A percentile compares a stretch with the other conserved stretches of the same genome.
Evolutionary conservation across 768 basidiomycete species (phyloP).

Genomic region (Boletus rubroflammeus): DNA sequence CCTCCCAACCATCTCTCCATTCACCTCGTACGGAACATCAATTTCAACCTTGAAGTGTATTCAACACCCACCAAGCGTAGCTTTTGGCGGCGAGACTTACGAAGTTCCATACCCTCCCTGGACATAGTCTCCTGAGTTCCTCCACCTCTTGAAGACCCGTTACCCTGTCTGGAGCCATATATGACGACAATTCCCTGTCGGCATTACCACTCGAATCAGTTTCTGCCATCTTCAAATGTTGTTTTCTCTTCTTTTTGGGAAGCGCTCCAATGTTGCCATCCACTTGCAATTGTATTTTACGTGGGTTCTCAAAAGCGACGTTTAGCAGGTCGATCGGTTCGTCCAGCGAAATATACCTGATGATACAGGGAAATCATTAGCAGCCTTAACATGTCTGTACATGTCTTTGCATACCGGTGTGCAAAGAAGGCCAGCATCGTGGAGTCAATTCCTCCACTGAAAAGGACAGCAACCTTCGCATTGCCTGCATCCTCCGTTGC

Average conservation of each 20-base stretch:
- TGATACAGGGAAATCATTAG: constrained; percentile 1
- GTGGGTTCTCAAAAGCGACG: constrained; percentile 95
- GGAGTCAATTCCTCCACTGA: constrained; percentile 96
- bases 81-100: constrained; percentile 39
- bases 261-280: constrained; percentile 45
- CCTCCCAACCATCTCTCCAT: constrained; percentile 1
- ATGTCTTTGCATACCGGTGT: constrained; percentile 48
- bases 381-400: not conserved
- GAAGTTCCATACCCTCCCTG: constrained; percentile 85
- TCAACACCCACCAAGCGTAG: not conserved
- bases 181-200: constrained; percentile 33
- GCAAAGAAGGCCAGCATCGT: constrained; percentile 80
- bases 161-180: constrained; percentile 85
- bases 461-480: constrained; percentile 77
- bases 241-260: constrained; percentile 43
- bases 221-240: constrained; percentile 11
- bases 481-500: constrained; percentile 34
- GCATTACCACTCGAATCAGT: not conserved
- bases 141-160: constrained; percentile 76
- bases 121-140: constrained; percentile 75
- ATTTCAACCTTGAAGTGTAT: constrained; percentile 64
- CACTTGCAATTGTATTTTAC: constrained; percentile 53
- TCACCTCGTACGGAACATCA: constrained; percentile 75
- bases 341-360: constrained; percentile 63
- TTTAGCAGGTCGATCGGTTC: constrained; percentile 93